These are phyloP conservation scores for Cladosporium colombiae DNA, from an alignment of 2,329 filamentous ascomycete species.

Conservation along the genomic window DNA sequence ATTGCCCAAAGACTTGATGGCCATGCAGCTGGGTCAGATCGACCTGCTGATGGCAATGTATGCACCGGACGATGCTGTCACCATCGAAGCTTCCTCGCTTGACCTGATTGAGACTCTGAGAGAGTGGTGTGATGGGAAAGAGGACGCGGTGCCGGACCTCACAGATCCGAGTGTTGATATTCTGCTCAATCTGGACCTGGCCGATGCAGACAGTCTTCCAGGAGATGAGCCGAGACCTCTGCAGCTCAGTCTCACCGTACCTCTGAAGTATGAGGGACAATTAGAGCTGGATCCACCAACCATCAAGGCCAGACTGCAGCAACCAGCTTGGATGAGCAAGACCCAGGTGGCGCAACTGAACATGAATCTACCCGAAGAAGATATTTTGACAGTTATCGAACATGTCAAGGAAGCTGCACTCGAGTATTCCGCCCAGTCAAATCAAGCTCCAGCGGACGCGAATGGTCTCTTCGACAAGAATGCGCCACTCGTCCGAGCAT, in stretches of 20 bases:
- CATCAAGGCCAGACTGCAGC: conserved; percentile 47
- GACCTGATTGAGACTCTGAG: conserved; percentile 18
- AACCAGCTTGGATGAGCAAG: conserved; percentile 56
- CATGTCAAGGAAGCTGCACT: conserved; percentile 43
- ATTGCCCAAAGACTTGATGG: conserved; percentile 18
- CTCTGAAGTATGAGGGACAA: conserved; percentile 29
- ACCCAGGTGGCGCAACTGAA: conserved; percentile 46
- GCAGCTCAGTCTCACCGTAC: conserved; percentile 41
- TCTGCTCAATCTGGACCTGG: conserved; percentile 12
- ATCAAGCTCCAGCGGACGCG: neutral
- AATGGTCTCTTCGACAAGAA: conserved; percentile 8
- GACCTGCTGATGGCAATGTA: conserved; percentile 59
- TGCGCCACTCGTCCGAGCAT: conserved; percentile 52
- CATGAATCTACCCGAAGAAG: conserved; percentile 44
- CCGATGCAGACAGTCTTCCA: neutral
- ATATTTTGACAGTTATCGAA: conserved; percentile 51
- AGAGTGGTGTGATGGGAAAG: conserved; percentile 23
- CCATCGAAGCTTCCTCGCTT: conserved; percentile 26
- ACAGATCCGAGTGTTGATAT: neutral
- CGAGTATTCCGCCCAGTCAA: conserved; percentile 26
- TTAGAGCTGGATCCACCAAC: conserved; percentile 43
- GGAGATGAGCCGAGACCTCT: conserved; percentile 23
- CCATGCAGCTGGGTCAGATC: conserved; percentile 35
- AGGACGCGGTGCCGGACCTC: neutral
- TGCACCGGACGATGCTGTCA: conserved; percentile 41